A percentile compares a stretch with the other conserved stretches of the same genome.
Conservation (phyloP, 176 grass and related monocot species). For the Carex parvula region DNA sequence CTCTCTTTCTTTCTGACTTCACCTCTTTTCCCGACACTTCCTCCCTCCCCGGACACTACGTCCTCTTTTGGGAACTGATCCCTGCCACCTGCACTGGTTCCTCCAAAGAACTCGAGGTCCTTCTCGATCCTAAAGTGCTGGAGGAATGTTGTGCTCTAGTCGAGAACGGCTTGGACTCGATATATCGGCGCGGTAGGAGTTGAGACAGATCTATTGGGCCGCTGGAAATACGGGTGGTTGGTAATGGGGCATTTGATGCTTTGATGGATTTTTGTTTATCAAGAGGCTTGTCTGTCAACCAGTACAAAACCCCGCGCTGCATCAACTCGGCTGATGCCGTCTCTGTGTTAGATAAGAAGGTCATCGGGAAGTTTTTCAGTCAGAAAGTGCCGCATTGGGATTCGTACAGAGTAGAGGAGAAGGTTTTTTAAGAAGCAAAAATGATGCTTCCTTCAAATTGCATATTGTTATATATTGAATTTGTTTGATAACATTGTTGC, state of each 20-base stretch:
- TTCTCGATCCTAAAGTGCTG: conserved; percentile 6
- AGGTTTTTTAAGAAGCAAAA: not conserved
- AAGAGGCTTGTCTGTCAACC: conserved; percentile 68
- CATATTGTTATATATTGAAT: not conserved
- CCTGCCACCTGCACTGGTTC: not conserved
- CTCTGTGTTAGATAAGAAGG: conserved; percentile 40
- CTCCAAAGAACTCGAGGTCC: not conserved
- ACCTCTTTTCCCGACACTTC: too few relatives aligned
- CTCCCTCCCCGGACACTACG: too few relatives aligned
- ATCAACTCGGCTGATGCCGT: conserved; percentile 53
- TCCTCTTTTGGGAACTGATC: not conserved
- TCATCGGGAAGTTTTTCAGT: conserved; percentile 49
- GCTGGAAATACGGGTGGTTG: conserved; percentile 61
- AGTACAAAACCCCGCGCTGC: conserved; percentile 84
- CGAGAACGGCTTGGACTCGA: conserved; percentile 45
- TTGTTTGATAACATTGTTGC: not conserved
- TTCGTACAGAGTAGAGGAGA: conserved; percentile 24
- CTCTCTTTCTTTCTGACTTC: too few relatives aligned
- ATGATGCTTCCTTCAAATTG: not conserved
- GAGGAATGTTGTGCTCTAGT: conserved; percentile 48
- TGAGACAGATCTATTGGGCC: conserved; percentile 53
- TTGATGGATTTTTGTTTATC: conserved; percentile 76
- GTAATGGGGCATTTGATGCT: conserved; percentile 54
- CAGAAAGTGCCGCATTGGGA: conserved; percentile 52
- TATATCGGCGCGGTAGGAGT: conserved; percentile 57